Evolutionary conservation across 441 rosid species (phyloP).

Genomic region (Erysimum cheiri): DNA sequence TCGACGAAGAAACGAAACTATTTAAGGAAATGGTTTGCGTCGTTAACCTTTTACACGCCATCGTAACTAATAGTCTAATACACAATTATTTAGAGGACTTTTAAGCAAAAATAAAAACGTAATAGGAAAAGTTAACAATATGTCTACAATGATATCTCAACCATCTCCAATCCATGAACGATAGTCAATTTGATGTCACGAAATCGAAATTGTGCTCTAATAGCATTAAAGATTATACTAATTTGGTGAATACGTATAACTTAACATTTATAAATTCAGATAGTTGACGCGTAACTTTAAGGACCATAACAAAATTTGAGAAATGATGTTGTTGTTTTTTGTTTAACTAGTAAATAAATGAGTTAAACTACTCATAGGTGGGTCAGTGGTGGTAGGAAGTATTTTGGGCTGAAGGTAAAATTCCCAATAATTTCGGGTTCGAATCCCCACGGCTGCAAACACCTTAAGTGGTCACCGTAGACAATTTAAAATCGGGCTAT

Average conservation of each 20-base stretch:
- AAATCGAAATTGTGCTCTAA: slow-evolving; percentile 15
- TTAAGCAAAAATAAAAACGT: not conserved
- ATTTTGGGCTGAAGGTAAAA: no score
- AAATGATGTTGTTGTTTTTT: not conserved
- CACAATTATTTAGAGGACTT: slow-evolving; percentile 1
- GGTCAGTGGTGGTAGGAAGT: no score
- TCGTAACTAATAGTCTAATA: not conserved
- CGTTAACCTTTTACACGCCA: not conserved
- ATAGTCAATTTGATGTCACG: not conserved
- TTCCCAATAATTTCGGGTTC: no score
- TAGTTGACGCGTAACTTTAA: slow-evolving; percentile 10
- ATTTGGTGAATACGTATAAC: not conserved
- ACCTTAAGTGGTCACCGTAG: no score
- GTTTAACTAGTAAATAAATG: not conserved
- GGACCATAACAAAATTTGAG: not conserved
- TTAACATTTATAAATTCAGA: not conserved
- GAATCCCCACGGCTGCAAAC: no score
- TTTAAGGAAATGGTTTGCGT: not conserved
- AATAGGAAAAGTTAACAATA: not conserved
- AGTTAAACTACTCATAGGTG: no score
- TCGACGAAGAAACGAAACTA: not conserved
- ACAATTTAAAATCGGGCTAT: no score
- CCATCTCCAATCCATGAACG: not conserved
- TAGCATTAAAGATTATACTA: not conserved
- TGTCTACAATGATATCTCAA: not conserved